Conservation (phyloP, 768 basidiomycete species). For the Tulasnella sp. region DNA sequence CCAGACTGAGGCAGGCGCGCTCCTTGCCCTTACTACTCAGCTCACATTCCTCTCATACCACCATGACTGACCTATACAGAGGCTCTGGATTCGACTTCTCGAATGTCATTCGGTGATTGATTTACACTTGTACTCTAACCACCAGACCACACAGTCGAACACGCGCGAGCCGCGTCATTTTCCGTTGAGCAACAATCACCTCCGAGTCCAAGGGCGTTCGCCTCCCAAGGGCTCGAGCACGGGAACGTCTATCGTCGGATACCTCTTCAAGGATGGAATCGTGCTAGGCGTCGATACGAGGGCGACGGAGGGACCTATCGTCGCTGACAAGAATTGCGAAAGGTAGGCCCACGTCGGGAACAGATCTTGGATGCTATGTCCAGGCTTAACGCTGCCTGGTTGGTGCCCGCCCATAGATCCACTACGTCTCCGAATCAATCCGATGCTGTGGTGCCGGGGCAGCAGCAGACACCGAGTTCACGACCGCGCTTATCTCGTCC, state of each 20-base stretch:
- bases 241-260: slow-evolving; percentile 97
- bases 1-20: slow-evolving; percentile 14
- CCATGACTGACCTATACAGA: slow-evolving; percentile 20
- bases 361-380: neutral
- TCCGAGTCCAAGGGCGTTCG: slow-evolving; percentile 62
- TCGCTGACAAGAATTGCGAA: slow-evolving; percentile 99
- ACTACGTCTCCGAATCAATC: slow-evolving; percentile 91
- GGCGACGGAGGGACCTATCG: slow-evolving; percentile 87
- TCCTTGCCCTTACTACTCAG: neutral
- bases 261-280: slow-evolving; percentile 85
- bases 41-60: neutral
- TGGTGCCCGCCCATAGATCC: slow-evolving; percentile 54
- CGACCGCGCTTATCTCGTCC: slow-evolving; percentile 88
- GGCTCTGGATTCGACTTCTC: slow-evolving; percentile 70
- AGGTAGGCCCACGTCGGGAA: slow-evolving; percentile 46
- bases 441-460: slow-evolving; percentile 98
- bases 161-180: neutral
- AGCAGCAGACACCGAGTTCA: slow-evolving; percentile 94
- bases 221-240: slow-evolving; percentile 78
- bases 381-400: too few relatives aligned
- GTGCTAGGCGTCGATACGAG: slow-evolving; percentile 94
- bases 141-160: too few relatives aligned
- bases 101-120: slow-evolving; percentile 53
- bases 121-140: too few relatives aligned
- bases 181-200: slow-evolving; percentile 51